Base-by-base conservation (phyloP, 495 filamentous ascomycete species). In the Glonium stellatum region DNA sequence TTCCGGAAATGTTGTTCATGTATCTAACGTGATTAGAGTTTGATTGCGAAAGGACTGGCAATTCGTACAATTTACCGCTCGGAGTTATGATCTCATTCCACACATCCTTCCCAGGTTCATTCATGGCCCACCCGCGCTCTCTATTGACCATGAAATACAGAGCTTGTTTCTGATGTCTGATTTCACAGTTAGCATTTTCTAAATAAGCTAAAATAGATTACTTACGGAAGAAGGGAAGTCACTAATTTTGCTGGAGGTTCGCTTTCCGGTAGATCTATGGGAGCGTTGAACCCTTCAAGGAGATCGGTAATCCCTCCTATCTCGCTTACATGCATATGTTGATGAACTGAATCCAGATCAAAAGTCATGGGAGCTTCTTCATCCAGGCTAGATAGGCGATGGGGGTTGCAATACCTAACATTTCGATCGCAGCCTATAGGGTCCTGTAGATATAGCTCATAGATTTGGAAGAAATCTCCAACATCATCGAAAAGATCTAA, bases 151-250 rank as follows among this genome's bases (percentile, higher is more conserved):
- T 58, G 55, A 63, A 63, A 18, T 47, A 37, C n/a, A 63, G 41
- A 25, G 60, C 60, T 55, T 63, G 60, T 50, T 52, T 58, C 21
- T 63, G 60, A 27, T 63, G 60, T 48, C 54, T 61, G 44, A 5
- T 9, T 6, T 6, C 27, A 31, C 27, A 31, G 3, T 31, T 31
- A 31, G 27, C 27, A 31, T 31, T 31, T 31, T 31, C 2, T 6
- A 6, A 31, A 31, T 31, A 31, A 31, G n/a, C n/a, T n/a, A 31
- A 31, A 31, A 31, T n/a, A 34, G 9, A 13, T 9, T n/a, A 8
- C 34, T 56, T 44, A 37, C 22, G 15, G 54, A 18, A 39, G 11
- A n/a, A 39, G 25, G 18, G 54, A 8, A 21, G 31, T 44, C 19
- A 41, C 31, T 13, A 56, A 18, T 39, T 15, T 8, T n/a, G 22